These are phyloP conservation scores for Neopestalotiopsis sp. DNA, from an alignment of 2,329 filamentous ascomycete genomes.

Conservation along the genomic window DNA sequence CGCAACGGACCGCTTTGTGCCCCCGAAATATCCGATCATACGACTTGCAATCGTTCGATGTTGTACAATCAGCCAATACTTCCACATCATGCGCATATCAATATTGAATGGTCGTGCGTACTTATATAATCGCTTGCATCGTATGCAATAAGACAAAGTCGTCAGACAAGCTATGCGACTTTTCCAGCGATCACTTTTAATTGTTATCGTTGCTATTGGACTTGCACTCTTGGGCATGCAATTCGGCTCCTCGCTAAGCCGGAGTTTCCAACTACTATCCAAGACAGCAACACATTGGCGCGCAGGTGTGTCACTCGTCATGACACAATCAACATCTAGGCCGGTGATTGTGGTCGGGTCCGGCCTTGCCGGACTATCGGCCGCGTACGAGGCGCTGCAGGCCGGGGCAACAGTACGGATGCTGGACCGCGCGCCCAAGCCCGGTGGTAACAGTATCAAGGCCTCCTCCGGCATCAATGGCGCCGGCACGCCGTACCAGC, in stretches of 20 bases:
- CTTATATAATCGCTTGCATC: not conserved
- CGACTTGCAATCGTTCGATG: not conserved
- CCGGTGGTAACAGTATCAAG: constrained; percentile 71
- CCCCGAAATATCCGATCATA: constrained; percentile 13
- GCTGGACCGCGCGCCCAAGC: constrained; percentile 64
- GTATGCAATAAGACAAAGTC: not conserved
- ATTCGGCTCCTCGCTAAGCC: not conserved
- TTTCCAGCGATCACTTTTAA: not conserved
- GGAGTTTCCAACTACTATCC: not conserved
- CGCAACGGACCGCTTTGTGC: not conserved
- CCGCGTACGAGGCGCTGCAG: constrained; percentile 60
- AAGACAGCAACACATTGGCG: not conserved
- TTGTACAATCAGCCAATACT: not conserved
- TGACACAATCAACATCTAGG: constrained; percentile 4
- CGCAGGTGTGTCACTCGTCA: not conserved
- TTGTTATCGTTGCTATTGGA: not conserved
- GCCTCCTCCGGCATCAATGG: constrained; percentile 72
- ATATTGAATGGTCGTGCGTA: not conserved
- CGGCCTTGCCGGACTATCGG: constrained; percentile 67
- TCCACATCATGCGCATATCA: not conserved
- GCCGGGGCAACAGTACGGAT: constrained; percentile 59
- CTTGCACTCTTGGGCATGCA: constrained; percentile 8
- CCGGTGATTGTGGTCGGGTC: constrained; percentile 67
- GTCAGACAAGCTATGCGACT: not conserved
- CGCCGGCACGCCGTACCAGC: constrained; percentile 63